phyloP scores from a whole-genome alignment of 495 filamentous ascomycete species.

The Neurospora sp. region DNA sequence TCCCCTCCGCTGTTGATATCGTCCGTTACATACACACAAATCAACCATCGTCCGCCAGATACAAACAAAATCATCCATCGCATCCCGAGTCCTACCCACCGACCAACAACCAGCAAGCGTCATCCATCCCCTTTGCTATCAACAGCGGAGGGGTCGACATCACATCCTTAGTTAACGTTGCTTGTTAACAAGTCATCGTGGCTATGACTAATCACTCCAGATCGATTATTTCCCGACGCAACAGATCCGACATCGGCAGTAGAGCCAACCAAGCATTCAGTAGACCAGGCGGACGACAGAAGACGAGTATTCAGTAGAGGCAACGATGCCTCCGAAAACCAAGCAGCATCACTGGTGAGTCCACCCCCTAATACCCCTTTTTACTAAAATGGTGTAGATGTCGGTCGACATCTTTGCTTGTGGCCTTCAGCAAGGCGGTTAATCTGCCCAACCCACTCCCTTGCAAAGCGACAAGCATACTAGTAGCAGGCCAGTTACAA shows the following conservation, averaged over 20 bases:
- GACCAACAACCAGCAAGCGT: background rate
- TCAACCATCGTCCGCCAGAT: no score
- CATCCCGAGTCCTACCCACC: background rate
- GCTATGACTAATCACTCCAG: background rate
- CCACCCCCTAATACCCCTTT: background rate
- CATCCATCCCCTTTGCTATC: background rate
- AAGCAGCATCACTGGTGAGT: background rate
- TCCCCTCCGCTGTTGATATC: background rate
- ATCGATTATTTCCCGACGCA: background rate
- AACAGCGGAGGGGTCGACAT: background rate
- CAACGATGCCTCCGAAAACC: background rate
- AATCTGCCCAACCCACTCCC: background rate
- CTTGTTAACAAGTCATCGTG: background rate
- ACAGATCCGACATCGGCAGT: background rate
- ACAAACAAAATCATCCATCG: background rate
- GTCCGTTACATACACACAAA: background rate
- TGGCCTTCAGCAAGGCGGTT: background rate
- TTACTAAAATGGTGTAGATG: background rate
- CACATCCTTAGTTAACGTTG: background rate
- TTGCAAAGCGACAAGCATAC: background rate
- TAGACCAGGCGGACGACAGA: background rate
- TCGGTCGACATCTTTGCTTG: background rate
- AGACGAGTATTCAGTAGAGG: background rate
- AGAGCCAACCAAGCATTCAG: background rate
- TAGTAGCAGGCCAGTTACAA: background rate